Evolutionary conservation across 345 rosid species (phyloP), one percentile per base, ranked within the genome.

Genomic region (Alliaria petiolata): DNA sequence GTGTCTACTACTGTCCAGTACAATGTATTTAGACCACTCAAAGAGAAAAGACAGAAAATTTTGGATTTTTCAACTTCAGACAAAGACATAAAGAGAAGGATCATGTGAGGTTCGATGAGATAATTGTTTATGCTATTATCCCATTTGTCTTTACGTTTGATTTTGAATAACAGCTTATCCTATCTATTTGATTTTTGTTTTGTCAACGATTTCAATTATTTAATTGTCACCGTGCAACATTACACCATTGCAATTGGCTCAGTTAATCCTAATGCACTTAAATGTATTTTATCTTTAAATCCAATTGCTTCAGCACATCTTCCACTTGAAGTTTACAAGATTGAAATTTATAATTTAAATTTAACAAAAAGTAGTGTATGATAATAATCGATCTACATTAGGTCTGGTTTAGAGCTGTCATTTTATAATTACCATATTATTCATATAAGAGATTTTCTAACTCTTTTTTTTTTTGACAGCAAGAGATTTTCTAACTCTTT

Each of bases 1-100:
- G 28, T 58, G 47, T 35, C 33, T 8, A 50, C 40, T 15, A 1
- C n/a, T n/a, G n/a, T 51, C 39, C 2, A 26, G 71, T 72, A 16
- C 71, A 55, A 46, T 64, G 57, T 38, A 72, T 64, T 22, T 34
- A 72, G 69, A 64, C 70, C 69, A 40, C 69, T 53, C 19, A 43
- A 25, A n/a, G n/a, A 62, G 16, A 38, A 28, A 39, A 11, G 13
- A 72, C 59, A 65, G 26, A 42, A 55, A 45, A 64, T 10, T 33
- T 47, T 35, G 49, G 43, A 6, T 3, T 12, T 60, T 60, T 59
- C 43, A 39, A 70, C 67, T 11, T 61, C 43, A 50, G 67, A 70
- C 61, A 62, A 54, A 64, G 58, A 64, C 71, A 55, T 45, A 56
- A 36, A 65, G 53, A 73, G 71, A 73, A 57, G 36, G 67, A 65